Percentiles rank a stretch among this genome's conserved stretches.
Conservation (phyloP, 2,329 filamentous ascomycete species). For the Fusarium anthophilum region DNA sequence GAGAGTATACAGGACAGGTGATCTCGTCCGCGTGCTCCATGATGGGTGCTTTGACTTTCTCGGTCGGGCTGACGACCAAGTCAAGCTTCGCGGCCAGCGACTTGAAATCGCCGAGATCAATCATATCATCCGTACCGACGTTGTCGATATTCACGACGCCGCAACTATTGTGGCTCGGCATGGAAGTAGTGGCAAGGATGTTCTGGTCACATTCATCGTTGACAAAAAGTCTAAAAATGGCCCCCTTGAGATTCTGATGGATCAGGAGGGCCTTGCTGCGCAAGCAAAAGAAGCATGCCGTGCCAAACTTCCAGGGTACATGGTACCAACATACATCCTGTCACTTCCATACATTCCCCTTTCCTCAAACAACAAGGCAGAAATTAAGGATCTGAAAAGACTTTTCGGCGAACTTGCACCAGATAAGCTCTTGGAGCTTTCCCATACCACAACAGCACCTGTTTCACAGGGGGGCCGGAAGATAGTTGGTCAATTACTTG, state of each 20-base stretch:
- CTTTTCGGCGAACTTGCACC: constrained; percentile 71
- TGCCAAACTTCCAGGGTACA: constrained; percentile 79
- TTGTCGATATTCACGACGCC: constrained; percentile 70
- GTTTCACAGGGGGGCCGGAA: constrained; percentile 45
- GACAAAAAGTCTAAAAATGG: constrained; percentile 4
- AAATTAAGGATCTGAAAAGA: constrained; percentile 72
- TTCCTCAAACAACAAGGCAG: constrained; percentile 90
- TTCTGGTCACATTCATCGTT: constrained; percentile 80
- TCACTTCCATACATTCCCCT: constrained; percentile 77
- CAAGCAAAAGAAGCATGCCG: constrained; percentile 71
- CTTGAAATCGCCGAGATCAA: constrained; percentile 94
- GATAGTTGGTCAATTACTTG: constrained; percentile 59
- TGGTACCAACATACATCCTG: constrained; percentile 89
- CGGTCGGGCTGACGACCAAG: constrained; percentile 88
- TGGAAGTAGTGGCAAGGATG: constrained; percentile 77
- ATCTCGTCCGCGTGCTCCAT: constrained; percentile 82
- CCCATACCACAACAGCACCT: constrained; percentile 43
- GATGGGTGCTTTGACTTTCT: constrained; percentile 88
- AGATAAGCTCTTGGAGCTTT: constrained; percentile 69
- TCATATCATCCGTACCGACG: constrained; percentile 74
- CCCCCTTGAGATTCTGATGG: constrained; percentile 39
- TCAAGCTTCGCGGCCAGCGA: constrained; percentile 89
- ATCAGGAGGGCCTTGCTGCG: constrained; percentile 52
- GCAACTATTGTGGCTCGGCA: constrained; percentile 80
- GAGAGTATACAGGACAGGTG: constrained; percentile 85